A percentile compares a stretch with the other conserved stretches of the same genome.
Conservation (phyloP, 345 rosid genomes). For the Geranium rotundifolium region DNA sequence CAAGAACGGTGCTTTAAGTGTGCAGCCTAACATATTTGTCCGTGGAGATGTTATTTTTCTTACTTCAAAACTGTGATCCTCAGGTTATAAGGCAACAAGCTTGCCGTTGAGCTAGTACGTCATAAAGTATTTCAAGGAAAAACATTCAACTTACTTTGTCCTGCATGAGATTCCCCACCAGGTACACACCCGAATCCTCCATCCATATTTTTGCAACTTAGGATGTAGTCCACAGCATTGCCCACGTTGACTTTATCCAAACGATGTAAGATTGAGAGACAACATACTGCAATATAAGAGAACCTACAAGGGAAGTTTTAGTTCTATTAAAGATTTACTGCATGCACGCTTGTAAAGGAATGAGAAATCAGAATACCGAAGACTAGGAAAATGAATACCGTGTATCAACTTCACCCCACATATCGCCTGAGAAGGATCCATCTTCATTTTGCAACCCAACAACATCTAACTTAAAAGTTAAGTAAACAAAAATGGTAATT, state of each 20-base stretch:
- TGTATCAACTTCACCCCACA: constrained; percentile 93
- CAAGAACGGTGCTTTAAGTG: too few species aligned
- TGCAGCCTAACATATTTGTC: too few species aligned
- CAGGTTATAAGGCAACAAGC: too few species aligned
- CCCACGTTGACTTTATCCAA: constrained; percentile 59
- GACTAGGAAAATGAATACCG: constrained; percentile 30
- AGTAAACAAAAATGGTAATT: constrained; percentile 13
- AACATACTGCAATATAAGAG: constrained; percentile 75
- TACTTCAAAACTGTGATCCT: too few species aligned
- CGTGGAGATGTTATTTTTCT: too few species aligned
- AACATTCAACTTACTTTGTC: constrained; percentile 56
- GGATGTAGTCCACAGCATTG: constrained; percentile 66
- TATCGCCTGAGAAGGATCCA: constrained; percentile 91
- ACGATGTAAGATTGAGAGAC: constrained; percentile 55
- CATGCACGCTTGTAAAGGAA: not conserved
- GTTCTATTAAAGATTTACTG: not conserved
- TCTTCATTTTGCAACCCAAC: constrained; percentile 76
- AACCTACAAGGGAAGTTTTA: constrained; percentile 33
- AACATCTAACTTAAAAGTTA: constrained; percentile 42
- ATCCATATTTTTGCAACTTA: constrained; percentile 84
- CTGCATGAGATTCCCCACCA: constrained; percentile 89
- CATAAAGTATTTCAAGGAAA: not conserved
- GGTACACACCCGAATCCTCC: constrained; percentile 98
- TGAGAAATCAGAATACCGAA: not conserved
- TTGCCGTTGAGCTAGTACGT: too few species aligned